Percentiles rank a stretch among this genome's conserved stretches.
These are phyloP conservation scores for Pyrenula aspistea DNA, from an alignment of 495 filamentous ascomycete species.

Conservation along the genomic window DNA sequence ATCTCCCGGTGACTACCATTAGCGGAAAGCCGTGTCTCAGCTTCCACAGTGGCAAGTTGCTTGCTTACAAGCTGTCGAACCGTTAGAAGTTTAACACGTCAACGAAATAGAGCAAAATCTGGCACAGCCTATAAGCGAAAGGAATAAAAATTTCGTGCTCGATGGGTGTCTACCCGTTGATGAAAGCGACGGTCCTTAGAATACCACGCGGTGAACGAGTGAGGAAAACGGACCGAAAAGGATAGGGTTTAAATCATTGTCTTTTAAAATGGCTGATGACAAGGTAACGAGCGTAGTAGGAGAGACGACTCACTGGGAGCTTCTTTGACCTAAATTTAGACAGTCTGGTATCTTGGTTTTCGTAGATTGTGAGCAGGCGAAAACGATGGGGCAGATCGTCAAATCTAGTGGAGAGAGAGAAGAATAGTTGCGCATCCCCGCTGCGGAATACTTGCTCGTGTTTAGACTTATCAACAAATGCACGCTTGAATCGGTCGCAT, in stretches of 20 bases:
- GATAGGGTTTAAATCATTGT: too few relatives aligned
- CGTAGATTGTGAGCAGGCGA: neutral
- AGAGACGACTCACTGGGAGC: neutral
- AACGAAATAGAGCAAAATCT: too few relatives aligned
- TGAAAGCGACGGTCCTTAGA: too few relatives aligned
- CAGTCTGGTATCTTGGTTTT: neutral
- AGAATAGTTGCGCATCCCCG: neutral
- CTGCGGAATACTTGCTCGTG: neutral
- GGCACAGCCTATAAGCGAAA: too few relatives aligned
- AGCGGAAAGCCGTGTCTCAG: neutral
- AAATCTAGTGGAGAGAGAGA: neutral
- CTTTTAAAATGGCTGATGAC: too few relatives aligned
- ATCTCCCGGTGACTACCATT: neutral
- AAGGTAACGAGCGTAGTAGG: too few relatives aligned
- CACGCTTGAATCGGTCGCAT: neutral
- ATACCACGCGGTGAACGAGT: too few relatives aligned
- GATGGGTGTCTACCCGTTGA: too few relatives aligned
- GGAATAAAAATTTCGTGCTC: too few relatives aligned
- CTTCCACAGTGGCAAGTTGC: neutral
- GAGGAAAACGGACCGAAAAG: too few relatives aligned
- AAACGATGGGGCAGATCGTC: neutral
- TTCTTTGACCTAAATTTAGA: neutral
- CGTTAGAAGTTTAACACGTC: too few relatives aligned
- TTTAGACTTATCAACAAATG: neutral
- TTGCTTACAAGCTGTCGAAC: neutral